Conservation (phyloP, 2,329 filamentous ascomycete genomes). For the Ophiostoma montium region DNA sequence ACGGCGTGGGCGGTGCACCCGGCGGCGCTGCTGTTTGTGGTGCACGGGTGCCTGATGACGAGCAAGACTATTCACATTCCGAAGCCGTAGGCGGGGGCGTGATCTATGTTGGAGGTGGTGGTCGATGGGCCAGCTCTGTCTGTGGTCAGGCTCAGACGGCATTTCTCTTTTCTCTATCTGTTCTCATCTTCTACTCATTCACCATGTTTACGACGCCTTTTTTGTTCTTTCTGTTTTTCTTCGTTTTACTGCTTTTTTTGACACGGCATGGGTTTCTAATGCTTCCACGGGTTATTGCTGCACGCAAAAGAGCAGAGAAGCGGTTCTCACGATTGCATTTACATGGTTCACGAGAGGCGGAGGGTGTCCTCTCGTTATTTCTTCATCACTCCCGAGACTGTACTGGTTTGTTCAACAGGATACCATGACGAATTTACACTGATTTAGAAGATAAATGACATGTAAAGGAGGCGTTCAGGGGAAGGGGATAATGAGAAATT, state of each 20-base stretch:
- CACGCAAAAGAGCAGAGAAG: background rate
- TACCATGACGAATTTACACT: background rate
- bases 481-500: no score
- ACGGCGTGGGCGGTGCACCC: slow-evolving; percentile 73
- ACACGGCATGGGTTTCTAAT: no score
- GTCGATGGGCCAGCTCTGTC: no score
- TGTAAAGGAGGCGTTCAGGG: no score
- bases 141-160: background rate
- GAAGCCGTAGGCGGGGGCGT: slow-evolving; percentile 63
- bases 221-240: no score
- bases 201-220: background rate
- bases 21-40: slow-evolving; percentile 60
- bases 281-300: background rate
- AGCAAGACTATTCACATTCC: slow-evolving; percentile 91
- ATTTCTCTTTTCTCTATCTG: background rate
- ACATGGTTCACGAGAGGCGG: background rate
- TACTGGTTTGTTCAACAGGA: slow-evolving; percentile 8
- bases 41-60: slow-evolving; percentile 90
- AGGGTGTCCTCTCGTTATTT: no score
- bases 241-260: no score
- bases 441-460: background rate
- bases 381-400: background rate
- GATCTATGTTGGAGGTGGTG: no score
- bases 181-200: background rate
- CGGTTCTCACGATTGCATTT: background rate